Evolutionary conservation across 208 protist genomes (phyloP).

Genomic region (Leishmania guyanensis): DNA sequence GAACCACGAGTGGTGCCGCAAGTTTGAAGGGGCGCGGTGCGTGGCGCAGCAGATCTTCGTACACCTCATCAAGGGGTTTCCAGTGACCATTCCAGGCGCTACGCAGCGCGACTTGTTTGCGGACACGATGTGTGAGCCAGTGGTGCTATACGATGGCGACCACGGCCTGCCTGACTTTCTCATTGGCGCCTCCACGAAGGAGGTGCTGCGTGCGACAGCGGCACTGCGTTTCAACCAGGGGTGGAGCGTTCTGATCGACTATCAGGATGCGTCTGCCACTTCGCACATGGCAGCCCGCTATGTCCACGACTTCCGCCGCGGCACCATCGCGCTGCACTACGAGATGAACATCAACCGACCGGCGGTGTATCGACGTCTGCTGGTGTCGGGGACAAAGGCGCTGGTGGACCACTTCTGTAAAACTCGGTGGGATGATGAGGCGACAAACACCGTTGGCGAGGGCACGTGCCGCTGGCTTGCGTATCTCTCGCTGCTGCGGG

Average conservation of each 20-base stretch:
- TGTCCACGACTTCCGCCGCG: conserved; percentile 65
- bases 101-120: conserved; percentile 27
- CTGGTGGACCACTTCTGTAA: conserved; percentile 74
- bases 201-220: conserved; percentile 53
- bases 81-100: conserved; percentile 50
- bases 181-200: conserved; percentile 23
- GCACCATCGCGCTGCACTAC: conserved; percentile 74
- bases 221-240: conserved; percentile 80
- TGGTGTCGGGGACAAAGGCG: conserved; percentile 68
- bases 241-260: conserved; percentile 85
- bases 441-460: conserved; percentile 15
- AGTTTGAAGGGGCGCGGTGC: conserved; percentile 82
- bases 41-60: conserved; percentile 89
- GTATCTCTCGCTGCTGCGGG: conserved; percentile 60
- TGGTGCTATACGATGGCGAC: conserved; percentile 56
- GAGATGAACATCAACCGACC: conserved; percentile 76
- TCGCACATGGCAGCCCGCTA: conserved; percentile 67
- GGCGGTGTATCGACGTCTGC: conserved; percentile 66
- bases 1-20: conserved; percentile 82
- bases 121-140: conserved; percentile 23
- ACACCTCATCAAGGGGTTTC: conserved; percentile 80
- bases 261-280: conserved; percentile 38
- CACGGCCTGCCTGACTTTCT: conserved; percentile 44
- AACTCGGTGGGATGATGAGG: conserved; percentile 27
- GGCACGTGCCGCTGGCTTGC: conserved; percentile 47